Base-by-base conservation (phyloP, 164 flowering plant species). In the Magnolia changhungtana region DNA sequence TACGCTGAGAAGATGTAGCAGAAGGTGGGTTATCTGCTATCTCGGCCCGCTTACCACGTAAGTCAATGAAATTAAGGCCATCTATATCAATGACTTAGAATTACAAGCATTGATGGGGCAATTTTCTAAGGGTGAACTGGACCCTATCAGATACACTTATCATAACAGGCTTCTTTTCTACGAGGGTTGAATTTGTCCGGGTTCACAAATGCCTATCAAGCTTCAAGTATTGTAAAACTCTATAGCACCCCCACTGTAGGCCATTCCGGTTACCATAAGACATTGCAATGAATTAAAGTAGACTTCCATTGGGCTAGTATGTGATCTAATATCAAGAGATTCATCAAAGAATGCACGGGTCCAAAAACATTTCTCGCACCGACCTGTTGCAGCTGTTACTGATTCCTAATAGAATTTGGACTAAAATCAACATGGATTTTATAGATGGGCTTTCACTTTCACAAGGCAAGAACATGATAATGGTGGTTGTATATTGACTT, bases 251-350 rank as follows among this genome's bases (percentile, higher is more conserved):
- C 45, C 7, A 37, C 7, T 37, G 45, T 5, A 37, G 0, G 67
- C 63, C 68, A 73, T 75, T 3, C 80, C 59, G 51, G 76, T 63
- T 50, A 72, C 73, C 0, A 63, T 3, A 69, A 31, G 27, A 75
- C 76, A 6, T 29, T 75, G 19, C 58, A 72, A 0, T 10, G 74
- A 11, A 50, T 81, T 7, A 27, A 20, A 0, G 2, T 20, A 0
- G 20, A 14, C 8, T 75, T 75, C 72, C 71, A 78, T 73, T 81
- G 74, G 77, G 45, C 21, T 14, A 71, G 73, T 0, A 75, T 81
- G 77, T 13, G 27, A 0, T 6, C 7, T 1, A 7, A 27, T 1
- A 18, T 69, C 1, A 9, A 45, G 5, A 8, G 2, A 20, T 58
- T 14, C 19, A 18, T 79, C 1, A 2, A 3, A 0, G 24, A 52